Conservation (phyloP, 1,139 yeast species). For the Zygoascus sp. region DNA sequence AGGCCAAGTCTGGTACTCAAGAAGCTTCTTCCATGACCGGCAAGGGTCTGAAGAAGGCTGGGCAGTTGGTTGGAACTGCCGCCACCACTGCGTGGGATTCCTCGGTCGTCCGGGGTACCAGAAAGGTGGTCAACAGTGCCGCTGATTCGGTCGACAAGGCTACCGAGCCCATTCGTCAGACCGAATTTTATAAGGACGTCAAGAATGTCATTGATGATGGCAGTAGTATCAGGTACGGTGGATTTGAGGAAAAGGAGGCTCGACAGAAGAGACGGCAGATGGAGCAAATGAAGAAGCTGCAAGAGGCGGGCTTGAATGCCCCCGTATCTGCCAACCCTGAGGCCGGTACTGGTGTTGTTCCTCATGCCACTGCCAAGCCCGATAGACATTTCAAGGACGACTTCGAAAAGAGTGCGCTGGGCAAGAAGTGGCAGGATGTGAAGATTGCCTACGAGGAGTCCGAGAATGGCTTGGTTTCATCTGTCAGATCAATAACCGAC, state of each 20-base stretch:
- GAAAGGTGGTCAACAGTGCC: slow-evolving; percentile 72
- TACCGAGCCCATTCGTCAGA: slow-evolving; percentile 90
- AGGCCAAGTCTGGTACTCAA: slow-evolving; percentile 51
- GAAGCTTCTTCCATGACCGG: slow-evolving; percentile 64
- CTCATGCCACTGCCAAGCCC: slow-evolving; percentile 80
- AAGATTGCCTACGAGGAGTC: slow-evolving; percentile 78
- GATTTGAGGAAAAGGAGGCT: slow-evolving; percentile 80
- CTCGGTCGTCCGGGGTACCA: slow-evolving; percentile 81
- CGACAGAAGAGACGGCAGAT: slow-evolving; percentile 63
- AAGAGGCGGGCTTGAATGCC: slow-evolving; percentile 52
- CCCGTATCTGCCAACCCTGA: slow-evolving; percentile 72
- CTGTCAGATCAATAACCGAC: slow-evolving; percentile 73
- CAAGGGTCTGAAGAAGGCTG: slow-evolving; percentile 78
- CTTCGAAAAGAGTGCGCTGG: slow-evolving; percentile 66
- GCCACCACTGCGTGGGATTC: slow-evolving; percentile 97
- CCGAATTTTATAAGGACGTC: slow-evolving; percentile 84
- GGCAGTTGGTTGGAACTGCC: slow-evolving; percentile 87
- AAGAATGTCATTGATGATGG: slow-evolving; percentile 91
- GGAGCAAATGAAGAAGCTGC: slow-evolving; percentile 44
- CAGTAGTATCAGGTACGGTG: slow-evolving; percentile 82
- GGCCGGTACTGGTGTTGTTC: slow-evolving; percentile 80
- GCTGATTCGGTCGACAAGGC: slow-evolving; percentile 76
- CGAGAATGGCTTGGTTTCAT: slow-evolving; percentile 84
- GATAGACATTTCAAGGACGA: slow-evolving; percentile 58
- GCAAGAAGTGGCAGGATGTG: slow-evolving; percentile 57